Evolutionary conservation across 306 rosid species (phyloP).

Genomic region (Citrullus amarus): DNA sequence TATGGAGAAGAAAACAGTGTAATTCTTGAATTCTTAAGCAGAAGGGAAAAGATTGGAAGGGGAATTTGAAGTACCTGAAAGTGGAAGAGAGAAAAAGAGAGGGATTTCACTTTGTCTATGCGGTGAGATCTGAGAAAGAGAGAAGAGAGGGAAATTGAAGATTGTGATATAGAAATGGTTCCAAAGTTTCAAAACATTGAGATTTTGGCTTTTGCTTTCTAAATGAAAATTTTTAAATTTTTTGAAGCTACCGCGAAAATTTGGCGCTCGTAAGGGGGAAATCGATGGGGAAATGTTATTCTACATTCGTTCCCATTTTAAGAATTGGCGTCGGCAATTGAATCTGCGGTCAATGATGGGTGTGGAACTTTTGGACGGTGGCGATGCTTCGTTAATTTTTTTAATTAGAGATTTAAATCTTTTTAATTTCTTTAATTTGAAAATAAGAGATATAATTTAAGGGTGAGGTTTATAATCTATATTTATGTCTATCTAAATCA

Average conservation of each 20-base stretch:
- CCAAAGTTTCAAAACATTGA: conserved; percentile 4
- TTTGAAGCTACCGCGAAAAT: conserved; percentile 28
- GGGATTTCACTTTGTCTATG: not conserved
- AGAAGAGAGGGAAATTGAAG: not conserved
- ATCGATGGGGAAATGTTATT: not conserved
- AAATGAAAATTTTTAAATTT: conserved; percentile 19
- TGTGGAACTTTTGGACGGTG: not conserved
- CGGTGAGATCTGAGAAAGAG: not conserved
- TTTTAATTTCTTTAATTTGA: too few relatives aligned
- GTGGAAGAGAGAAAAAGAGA: not conserved
- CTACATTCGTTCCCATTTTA: not conserved
- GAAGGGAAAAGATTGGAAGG: not conserved
- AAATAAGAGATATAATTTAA: too few relatives aligned
- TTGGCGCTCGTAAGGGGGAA: conserved; percentile 25
- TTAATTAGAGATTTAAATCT: too few relatives aligned
- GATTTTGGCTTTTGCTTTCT: not conserved
- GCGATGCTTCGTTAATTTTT: not conserved
- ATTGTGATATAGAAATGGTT: not conserved
- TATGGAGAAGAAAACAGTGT: not conserved
- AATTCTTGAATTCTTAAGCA: not conserved
- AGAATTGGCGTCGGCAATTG: not conserved
- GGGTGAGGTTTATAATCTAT: too few relatives aligned
- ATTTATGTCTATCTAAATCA: too few relatives aligned
- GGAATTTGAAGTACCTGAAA: conserved; percentile 16
- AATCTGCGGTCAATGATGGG: not conserved